Conservation (phyloP, 495 filamentous ascomycete species). For the Penicillium riverlandense region DNA sequence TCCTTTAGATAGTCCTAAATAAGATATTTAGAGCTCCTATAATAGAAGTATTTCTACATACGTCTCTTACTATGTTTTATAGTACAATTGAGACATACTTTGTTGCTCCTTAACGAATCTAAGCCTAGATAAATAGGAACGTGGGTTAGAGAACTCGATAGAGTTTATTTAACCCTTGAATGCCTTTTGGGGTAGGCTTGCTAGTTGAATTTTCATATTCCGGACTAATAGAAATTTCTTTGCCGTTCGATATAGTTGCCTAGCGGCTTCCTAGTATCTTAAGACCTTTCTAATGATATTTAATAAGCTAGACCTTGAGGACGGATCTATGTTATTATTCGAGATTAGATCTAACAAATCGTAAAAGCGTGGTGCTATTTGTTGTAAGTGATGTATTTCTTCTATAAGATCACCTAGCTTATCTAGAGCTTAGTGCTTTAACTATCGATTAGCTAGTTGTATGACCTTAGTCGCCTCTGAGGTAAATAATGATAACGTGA, state of each 20-base stretch:
- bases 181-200: background rate
- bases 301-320: background rate
- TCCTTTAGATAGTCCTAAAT: no score
- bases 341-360: background rate
- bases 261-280: background rate
- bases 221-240: background rate
- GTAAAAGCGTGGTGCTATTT: background rate
- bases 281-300: background rate
- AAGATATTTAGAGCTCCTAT: no score
- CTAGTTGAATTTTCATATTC: background rate
- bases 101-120: background rate
- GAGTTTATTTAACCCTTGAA: background rate
- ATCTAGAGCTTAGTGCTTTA: background rate
- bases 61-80: no score
- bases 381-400: background rate
- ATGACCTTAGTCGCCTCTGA: background rate
- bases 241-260: background rate
- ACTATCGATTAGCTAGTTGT: background rate
- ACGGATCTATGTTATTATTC: background rate
- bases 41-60: no score
- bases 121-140: background rate
- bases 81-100: background rate
- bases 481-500: background rate
- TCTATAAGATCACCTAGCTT: background rate
- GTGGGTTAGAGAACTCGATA: background rate